Base-by-base conservation (phyloP, 345 rosid species). In the Salix exigua region DNA sequence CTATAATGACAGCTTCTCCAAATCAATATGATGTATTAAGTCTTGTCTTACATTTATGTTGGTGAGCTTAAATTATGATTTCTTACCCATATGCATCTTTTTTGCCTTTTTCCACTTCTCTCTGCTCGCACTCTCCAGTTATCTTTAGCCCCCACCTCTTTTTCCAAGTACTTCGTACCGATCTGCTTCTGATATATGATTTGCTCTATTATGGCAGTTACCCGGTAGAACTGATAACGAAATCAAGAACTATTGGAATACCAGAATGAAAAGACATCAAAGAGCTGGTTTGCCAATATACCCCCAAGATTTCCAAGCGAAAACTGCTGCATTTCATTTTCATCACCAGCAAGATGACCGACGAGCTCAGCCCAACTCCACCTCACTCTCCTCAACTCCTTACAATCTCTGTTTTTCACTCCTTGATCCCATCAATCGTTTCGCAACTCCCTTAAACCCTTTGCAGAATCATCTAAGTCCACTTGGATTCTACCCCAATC, bases 191-290 rank as follows among this genome's bases (percentile, higher is more conserved):
- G 28, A 31, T 35, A 10, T 50, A 1, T 66, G 35, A 66, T 65
- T 31, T 18, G 3, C 9, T 66, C 6, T 44, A 1, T 66, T 9
- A 18, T 13, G 21, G 2, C 84, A 91, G 98, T 84, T 94, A 71
- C 98, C 97, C 0, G 98, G 98, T 2, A 65, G 98, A 76, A 94
- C 98, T 5, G 97, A 94, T 70, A 94, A 94, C 73, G 98, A 94
- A 80, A 94, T 94, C 71, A 94, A 94, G 71, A 94, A 94, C 78
- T 94, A 85, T 79, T 94, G 98, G 98, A 94, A 94, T 75, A 90
- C 98, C 0, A 85, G 97, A 68, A 82, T 84, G 85, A 94, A 91
- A 86, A 85, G 97, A 80, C 88, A 88, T 12, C 94, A 88, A 44
- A 75, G 95, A 85, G 91, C 97, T 2, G 89, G 92, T 19, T 77